Conservation (phyloP, 768 basidiomycete genomes). For the Kwoniella heveanensis region DNA sequence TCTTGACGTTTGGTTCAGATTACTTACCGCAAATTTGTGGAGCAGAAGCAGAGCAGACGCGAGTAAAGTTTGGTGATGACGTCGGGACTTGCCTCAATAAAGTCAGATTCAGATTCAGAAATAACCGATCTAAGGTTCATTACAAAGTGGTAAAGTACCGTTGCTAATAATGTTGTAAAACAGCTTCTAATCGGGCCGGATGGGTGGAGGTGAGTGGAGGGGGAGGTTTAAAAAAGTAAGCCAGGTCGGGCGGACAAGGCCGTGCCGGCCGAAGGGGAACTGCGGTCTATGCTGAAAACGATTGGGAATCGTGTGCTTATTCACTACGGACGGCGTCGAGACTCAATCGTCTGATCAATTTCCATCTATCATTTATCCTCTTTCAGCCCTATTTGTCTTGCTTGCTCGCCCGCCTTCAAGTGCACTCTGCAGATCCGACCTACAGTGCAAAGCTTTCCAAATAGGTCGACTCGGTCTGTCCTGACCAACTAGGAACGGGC, state of each 20-base stretch:
- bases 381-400: too few relatives aligned
- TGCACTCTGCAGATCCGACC: too few relatives aligned
- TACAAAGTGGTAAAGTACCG: not conserved
- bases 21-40: constrained; percentile 1
- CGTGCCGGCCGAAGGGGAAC: not conserved
- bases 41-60: not conserved
- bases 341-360: too few relatives aligned
- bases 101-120: not conserved
- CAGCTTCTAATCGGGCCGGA: not conserved
- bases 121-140: not conserved
- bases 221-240: too few relatives aligned
- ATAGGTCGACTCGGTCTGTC: too few relatives aligned
- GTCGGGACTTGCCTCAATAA: not conserved
- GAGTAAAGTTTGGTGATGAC: constrained; percentile 2
- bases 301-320: too few relatives aligned
- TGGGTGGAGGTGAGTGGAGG: too few relatives aligned
- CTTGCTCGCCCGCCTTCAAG: too few relatives aligned
- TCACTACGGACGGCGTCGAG: too few relatives aligned
- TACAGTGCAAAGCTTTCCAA: too few relatives aligned
- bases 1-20: not conserved
- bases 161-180: not conserved
- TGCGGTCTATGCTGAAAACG: not conserved
- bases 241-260: not conserved
- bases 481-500: too few relatives aligned
- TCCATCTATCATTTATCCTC: too few relatives aligned